Conservation (phyloP, 139 green algal genomes). For the Auxenochlorella protothecoides region DNA sequence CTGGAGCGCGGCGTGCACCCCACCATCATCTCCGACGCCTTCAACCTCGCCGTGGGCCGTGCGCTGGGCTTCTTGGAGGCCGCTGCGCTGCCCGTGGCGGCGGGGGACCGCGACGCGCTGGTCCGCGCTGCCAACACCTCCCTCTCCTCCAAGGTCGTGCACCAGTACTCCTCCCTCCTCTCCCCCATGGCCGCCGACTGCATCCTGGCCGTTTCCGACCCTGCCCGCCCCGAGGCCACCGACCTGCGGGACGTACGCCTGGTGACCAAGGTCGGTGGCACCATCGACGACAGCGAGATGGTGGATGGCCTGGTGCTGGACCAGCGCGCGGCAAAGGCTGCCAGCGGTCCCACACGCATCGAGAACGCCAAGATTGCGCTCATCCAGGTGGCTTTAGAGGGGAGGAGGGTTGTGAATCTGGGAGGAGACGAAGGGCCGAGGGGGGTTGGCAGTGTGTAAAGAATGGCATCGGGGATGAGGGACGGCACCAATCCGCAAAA, state of each 20-base stretch:
- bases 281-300: constrained; percentile 92
- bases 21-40: constrained; percentile 90
- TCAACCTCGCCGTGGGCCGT: constrained; percentile 70
- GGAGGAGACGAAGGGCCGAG: too few relatives aligned
- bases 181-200: constrained; percentile 95
- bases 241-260: constrained; percentile 93
- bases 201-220: constrained; percentile 79
- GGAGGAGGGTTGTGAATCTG: too few relatives aligned
- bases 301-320: constrained; percentile 95
- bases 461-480: too few relatives aligned
- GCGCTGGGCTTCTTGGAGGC: constrained; percentile 55
- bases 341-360: constrained; percentile 78
- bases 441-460: too few relatives aligned
- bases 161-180: constrained; percentile 86
- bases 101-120: constrained; percentile 81
- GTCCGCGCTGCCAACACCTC: constrained; percentile 90
- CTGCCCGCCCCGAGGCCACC: constrained; percentile 59
- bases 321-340: constrained; percentile 57
- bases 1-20: constrained; percentile 83
- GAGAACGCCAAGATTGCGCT: constrained; percentile 94
- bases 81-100: constrained; percentile 76
- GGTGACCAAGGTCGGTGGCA: constrained; percentile 87
- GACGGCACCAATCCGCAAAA: too few relatives aligned
- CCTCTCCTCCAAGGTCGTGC: constrained; percentile 89
- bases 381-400: constrained; percentile 44